phyloP scores from a whole-genome alignment of 768 basidiomycete genomes.

The Phlebiopsis flavidoalba region DNA sequence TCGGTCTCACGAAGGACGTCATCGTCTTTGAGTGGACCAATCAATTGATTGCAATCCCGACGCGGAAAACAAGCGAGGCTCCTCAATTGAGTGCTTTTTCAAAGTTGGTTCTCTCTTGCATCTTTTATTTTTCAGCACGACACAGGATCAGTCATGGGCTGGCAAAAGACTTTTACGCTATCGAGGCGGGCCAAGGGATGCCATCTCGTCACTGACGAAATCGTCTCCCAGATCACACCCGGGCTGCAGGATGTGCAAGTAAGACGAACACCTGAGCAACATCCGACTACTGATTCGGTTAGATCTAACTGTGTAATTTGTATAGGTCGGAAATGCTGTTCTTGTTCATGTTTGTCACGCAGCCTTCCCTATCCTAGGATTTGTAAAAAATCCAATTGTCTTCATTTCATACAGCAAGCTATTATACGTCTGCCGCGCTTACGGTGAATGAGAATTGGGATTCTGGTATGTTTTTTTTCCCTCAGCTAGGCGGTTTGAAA shows the following conservation, averaged over 20 bases:
- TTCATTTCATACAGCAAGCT: conserved; percentile 40
- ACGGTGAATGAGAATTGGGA: conserved; percentile 92
- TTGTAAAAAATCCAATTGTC: background rate
- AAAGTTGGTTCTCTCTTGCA: background rate
- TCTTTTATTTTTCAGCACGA: background rate
- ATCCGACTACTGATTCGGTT: background rate
- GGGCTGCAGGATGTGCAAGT: conserved; percentile 68
- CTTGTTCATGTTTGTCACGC: conserved; percentile 69
- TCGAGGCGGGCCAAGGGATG: conserved; percentile 55
- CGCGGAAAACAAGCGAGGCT: background rate
- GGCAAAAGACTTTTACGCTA: conserved; percentile 83
- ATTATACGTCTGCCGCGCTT: conserved; percentile 75
- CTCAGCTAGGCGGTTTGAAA: background rate
- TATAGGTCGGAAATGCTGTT: conserved; percentile 81
- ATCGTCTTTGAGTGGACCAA: background rate
- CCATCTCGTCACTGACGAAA: conserved; percentile 79
- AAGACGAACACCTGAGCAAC: background rate
- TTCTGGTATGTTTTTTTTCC: conserved; percentile 41
- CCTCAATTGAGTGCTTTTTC: background rate
- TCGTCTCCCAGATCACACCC: conserved; percentile 58
- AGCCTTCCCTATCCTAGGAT: conserved; percentile 21
- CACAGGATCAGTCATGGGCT: conserved; percentile 53
- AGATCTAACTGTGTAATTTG: background rate
- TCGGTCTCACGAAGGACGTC: background rate
- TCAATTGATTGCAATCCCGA: background rate